Evolutionary conservation across 73 alveolate species (phyloP).

Genomic region (Blepharisma japonicum): DNA sequence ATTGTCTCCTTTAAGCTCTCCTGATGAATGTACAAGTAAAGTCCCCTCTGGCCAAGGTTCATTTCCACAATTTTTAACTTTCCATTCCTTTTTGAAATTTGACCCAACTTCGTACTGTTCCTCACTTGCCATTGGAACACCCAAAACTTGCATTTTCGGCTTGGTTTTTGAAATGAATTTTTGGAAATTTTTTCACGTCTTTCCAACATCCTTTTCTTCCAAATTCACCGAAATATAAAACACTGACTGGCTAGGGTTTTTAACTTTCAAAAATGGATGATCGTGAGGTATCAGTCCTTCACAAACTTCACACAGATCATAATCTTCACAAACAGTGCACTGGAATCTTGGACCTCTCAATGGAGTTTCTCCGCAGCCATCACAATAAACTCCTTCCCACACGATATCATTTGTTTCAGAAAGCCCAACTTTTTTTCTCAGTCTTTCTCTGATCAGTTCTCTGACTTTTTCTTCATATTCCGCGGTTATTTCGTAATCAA

Average conservation of each 20-base stretch:
- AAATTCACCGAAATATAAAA: neutral
- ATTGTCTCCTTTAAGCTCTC: too few relatives aligned
- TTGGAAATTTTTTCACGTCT: neutral
- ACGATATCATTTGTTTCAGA: neutral
- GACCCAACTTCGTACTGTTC: too few relatives aligned
- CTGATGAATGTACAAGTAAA: too few relatives aligned
- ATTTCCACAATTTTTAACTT: neutral
- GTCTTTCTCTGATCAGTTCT: neutral
- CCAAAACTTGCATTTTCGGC: slow-evolving; percentile 22
- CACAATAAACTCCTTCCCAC: slow-evolving; percentile 56
- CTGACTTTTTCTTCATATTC: neutral
- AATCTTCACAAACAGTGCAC: slow-evolving; percentile 76
- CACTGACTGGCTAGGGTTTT: neutral
- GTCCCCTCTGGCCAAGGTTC: slow-evolving; percentile 4
- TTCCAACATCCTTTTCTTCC: neutral
- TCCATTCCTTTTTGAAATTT: neutral
- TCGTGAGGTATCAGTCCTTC: slow-evolving; percentile 56
- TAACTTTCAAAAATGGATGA: slow-evolving; percentile 34
- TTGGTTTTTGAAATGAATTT: neutral
- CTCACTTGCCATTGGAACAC: too few relatives aligned
- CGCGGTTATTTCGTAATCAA: slow-evolving; percentile 7
- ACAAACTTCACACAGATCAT: slow-evolving; percentile 85
- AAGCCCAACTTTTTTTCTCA: neutral
- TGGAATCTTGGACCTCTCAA: slow-evolving; percentile 78
- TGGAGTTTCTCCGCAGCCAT: slow-evolving; percentile 79